phyloP scores from a whole-genome alignment of 2,329 filamentous ascomycete genomes.

The Calonectria naviculata region DNA sequence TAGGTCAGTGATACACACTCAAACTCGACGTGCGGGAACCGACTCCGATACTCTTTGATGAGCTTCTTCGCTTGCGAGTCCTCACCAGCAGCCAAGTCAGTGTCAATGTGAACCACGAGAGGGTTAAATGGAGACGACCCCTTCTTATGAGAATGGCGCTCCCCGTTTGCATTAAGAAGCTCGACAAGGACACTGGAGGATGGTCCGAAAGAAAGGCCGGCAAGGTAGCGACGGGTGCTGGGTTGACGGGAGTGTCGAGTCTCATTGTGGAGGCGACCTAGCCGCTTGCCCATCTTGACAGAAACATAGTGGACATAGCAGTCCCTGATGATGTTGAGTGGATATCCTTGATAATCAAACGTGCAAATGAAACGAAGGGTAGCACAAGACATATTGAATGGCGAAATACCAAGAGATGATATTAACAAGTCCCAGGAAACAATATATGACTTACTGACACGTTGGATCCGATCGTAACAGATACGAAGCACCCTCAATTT shows the following conservation, averaged over 20 bases:
- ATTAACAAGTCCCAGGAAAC: background rate
- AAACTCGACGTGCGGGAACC: conserved; percentile 76
- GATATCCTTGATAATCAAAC: background rate
- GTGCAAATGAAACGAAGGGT: background rate
- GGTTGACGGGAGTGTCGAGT: conserved; percentile 50
- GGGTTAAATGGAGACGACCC: conserved; percentile 76
- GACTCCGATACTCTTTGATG: conserved; percentile 62
- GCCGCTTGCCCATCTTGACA: conserved; percentile 83
- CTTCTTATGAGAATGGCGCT: conserved; percentile 72
- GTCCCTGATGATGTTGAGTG: conserved; percentile 37
- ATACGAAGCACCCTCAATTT: conserved; percentile 42
- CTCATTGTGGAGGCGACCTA: conserved; percentile 63
- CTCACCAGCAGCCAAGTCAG: conserved; percentile 44
- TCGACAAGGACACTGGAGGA: conserved; percentile 84
- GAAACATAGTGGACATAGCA: conserved; percentile 85
- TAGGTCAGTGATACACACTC: conserved; percentile 71
- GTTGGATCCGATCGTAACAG: conserved; percentile 45
- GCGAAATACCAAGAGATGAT: background rate
- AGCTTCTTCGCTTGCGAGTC: conserved; percentile 54
- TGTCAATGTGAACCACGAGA: conserved; percentile 67
- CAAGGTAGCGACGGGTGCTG: conserved; percentile 64
- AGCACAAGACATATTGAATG: no score
- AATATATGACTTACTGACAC: conserved; percentile 41
- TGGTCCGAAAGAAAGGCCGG: conserved; percentile 85
- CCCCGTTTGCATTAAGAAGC: conserved; percentile 77